Conservation (phyloP, 768 basidiomycete genomes). For the Mycena metata region DNA sequence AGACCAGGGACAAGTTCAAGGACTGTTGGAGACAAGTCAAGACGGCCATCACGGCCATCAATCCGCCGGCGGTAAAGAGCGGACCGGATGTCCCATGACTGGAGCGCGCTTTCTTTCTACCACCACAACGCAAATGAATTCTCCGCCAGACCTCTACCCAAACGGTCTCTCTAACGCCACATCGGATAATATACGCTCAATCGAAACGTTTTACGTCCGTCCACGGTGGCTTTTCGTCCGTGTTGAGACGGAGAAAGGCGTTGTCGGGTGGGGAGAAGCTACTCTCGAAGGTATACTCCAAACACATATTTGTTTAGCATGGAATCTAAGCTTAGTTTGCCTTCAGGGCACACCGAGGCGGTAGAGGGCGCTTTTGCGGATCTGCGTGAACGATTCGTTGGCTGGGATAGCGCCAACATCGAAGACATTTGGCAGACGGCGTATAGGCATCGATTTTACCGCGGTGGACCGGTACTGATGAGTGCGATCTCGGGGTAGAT, state of each 20-base stretch:
- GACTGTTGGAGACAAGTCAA: too few relatives aligned
- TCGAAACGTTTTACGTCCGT: slow-evolving; percentile 73
- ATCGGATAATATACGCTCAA: slow-evolving; percentile 30
- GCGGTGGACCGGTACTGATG: slow-evolving; percentile 79
- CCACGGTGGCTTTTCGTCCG: slow-evolving; percentile 83
- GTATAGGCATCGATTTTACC: slow-evolving; percentile 78
- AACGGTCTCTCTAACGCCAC: slow-evolving; percentile 5
- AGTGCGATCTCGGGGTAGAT: slow-evolving; percentile 22
- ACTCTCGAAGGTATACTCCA: slow-evolving; percentile 63
- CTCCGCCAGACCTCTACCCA: not conserved
- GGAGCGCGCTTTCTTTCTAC: not conserved
- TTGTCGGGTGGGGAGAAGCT: slow-evolving; percentile 82
- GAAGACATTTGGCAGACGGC: slow-evolving; percentile 81
- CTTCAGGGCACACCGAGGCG: slow-evolving; percentile 73
- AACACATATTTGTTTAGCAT: not conserved
- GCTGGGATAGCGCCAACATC: slow-evolving; percentile 74
- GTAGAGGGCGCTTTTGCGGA: slow-evolving; percentile 76
- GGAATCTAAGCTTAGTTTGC: not conserved
- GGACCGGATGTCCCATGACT: too few relatives aligned
- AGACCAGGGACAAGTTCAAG: too few relatives aligned
- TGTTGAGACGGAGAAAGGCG: slow-evolving; percentile 71
- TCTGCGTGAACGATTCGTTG: slow-evolving; percentile 70
- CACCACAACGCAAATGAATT: not conserved
- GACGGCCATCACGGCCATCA: too few relatives aligned
- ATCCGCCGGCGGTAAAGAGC: too few relatives aligned